These are phyloP conservation scores for Phialocephala sp. DNA, from an alignment of 2,329 filamentous ascomycete genomes.

Conservation along the genomic window DNA sequence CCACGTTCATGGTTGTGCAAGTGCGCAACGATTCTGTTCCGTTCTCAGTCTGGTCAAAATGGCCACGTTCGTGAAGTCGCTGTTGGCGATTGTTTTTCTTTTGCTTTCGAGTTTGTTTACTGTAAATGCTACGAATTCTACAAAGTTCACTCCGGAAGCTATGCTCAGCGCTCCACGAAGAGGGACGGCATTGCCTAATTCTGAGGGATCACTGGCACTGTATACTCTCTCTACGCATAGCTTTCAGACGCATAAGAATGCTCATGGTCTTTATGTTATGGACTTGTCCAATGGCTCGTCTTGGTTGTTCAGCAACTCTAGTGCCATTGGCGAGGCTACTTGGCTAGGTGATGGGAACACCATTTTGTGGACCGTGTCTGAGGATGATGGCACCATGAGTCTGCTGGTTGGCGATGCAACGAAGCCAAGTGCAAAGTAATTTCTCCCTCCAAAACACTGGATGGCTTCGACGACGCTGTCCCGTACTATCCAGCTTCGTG, in stretches of 20 bases:
- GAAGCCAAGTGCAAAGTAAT: conserved; percentile 32
- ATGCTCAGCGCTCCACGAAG: conserved; percentile 77
- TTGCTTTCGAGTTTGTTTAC: conserved; percentile 1
- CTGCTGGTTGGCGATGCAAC: conserved; percentile 35
- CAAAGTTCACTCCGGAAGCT: conserved; percentile 71
- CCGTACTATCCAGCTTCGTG: too few relatives aligned
- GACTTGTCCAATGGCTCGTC: conserved; percentile 56
- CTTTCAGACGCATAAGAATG: conserved; percentile 72
- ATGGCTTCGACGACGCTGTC: background rate
- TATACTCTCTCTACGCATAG: conserved; percentile 79
- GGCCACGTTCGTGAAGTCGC: background rate
- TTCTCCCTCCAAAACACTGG: conserved; percentile 1
- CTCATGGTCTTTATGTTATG: conserved; percentile 69
- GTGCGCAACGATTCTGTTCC: background rate
- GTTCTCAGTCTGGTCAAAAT: conserved; percentile 18
- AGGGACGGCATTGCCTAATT: conserved; percentile 70
- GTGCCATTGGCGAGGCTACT: conserved; percentile 32
- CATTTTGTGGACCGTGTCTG: conserved; percentile 33
- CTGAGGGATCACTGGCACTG: conserved; percentile 66
- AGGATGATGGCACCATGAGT: conserved; percentile 37
- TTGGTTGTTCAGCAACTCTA: conserved; percentile 35
- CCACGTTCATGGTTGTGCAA: conserved; percentile 7
- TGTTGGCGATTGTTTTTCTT: background rate
- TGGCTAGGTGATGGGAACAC: conserved; percentile 36
- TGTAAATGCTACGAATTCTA: conserved; percentile 23